These are phyloP conservation scores for Aureobasidium leucospermi DNA, from an alignment of 2,329 filamentous ascomycete species.

Conservation along the genomic window DNA sequence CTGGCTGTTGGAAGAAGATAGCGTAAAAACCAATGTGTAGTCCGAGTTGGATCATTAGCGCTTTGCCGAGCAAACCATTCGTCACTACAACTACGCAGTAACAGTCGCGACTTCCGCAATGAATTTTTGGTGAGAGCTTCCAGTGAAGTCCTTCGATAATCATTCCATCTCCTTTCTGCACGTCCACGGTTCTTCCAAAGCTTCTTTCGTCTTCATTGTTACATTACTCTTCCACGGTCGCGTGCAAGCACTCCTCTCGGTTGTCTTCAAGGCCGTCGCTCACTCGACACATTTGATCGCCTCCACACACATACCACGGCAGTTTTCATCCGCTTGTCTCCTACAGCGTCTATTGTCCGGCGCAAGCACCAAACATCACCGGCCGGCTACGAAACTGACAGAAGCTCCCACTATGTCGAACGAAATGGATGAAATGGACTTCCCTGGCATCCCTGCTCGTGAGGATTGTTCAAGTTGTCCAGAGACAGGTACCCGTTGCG, in stretches of 20 bases:
- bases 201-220: not conserved
- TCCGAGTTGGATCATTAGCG: too few relatives aligned
- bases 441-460: not conserved
- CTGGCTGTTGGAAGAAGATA: not conserved
- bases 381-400: too few relatives aligned
- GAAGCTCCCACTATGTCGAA: too few relatives aligned
- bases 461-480: conserved; percentile 5
- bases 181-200: not conserved
- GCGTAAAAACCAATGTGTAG: not conserved
- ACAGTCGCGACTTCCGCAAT: not conserved
- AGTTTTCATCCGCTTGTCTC: too few relatives aligned
- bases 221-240: too few relatives aligned
- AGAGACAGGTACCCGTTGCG: not conserved
- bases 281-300: too few relatives aligned
- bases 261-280: too few relatives aligned
- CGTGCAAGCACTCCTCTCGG: too few relatives aligned
- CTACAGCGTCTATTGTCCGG: too few relatives aligned
- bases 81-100: not conserved
- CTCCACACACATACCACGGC: too few relatives aligned
- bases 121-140: not conserved
- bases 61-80: too few relatives aligned
- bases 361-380: too few relatives aligned
- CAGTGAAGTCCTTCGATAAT: not conserved
- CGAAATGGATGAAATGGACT: not conserved
- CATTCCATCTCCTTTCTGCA: not conserved